Evolutionary conservation across 805 yeast genomes (phyloP), one percentile per base, ranked within the genome.

Genomic region (Saturnispora ahearnii): DNA sequence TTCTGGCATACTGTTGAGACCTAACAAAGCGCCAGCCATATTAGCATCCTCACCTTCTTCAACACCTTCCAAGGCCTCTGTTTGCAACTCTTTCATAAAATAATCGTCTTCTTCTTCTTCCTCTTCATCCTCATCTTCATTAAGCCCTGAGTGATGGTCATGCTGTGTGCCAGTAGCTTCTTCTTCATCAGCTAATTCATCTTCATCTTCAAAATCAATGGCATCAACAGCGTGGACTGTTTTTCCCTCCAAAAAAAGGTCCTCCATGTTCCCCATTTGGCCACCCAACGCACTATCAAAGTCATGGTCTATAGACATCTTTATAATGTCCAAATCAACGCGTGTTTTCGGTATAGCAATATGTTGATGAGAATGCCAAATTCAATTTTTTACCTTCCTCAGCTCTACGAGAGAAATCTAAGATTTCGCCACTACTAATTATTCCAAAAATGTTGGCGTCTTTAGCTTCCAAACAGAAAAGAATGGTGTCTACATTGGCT

Each of bases 111-210:
- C 65, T 1, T 55, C 66, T 49, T 68, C 64, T 12, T 63, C 71
- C 48, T 65, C 71, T 30, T 63, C 70, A 33, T 71, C 71, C 8
- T 71, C 73, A 4, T 46, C 61, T 30, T 34, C 58, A 4, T 36
- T 22, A 18, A 15, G 40, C 8, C n/a, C 13, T 21, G 10, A 36
- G 9, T 13, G 18, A 26, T 36, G 40, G 44, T 59, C 4, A 44
- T 57, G 15, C 52, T 58, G 11, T 34, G 22, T 43, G 55, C 56
- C 40, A 51, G 73, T 1, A 5, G 48, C 31, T 15, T 72, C 62
- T 50, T 87, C 95, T 43, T 90, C 96, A 24, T 90, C 97, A 0
- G 97, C 97, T 45, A 90, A 70, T 64, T 90, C 97, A 57, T 90
- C 97, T 59, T 87, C 95, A 62, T 87, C 96, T 60, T 87, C 96